Conservation (phyloP, 2,329 filamentous ascomycete genomes). For the Talaromyces sp. region DNA sequence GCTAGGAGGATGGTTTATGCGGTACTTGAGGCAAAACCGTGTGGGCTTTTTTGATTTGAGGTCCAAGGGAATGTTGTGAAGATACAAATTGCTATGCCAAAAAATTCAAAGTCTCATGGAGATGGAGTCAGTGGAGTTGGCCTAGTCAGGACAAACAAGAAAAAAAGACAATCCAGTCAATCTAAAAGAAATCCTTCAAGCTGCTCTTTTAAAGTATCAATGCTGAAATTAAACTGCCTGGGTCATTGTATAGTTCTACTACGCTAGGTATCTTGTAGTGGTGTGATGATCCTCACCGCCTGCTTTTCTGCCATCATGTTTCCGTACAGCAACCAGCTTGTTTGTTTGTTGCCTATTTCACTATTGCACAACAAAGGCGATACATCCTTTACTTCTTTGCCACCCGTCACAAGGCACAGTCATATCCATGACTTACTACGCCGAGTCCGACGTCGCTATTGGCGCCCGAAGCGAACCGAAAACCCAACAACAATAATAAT, state of each 20-base stretch:
- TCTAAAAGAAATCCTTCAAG: neutral
- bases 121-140: neutral
- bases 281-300: conserved; percentile 5
- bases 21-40: neutral
- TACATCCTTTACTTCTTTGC: neutral
- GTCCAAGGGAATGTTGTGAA: neutral
- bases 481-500: conserved; percentile 18
- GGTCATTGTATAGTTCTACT: neutral
- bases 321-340: neutral
- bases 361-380: neutral
- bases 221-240: neutral
- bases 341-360: conserved; percentile 3
- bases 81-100: conserved; percentile 2
- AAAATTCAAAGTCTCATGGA: neutral
- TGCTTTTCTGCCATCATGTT: conserved; percentile 5
- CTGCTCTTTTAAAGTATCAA: neutral
- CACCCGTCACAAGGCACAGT: neutral
- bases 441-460: conserved; percentile 2
- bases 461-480: conserved; percentile 4
- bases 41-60: neutral
- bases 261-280: neutral
- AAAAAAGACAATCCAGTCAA: neutral
- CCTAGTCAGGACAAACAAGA: neutral
- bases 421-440: conserved; percentile 8
- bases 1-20: neutral